phyloP scores from a whole-genome alignment of 2,329 filamentous ascomycete species.

The Ophiostoma quercus region DNA sequence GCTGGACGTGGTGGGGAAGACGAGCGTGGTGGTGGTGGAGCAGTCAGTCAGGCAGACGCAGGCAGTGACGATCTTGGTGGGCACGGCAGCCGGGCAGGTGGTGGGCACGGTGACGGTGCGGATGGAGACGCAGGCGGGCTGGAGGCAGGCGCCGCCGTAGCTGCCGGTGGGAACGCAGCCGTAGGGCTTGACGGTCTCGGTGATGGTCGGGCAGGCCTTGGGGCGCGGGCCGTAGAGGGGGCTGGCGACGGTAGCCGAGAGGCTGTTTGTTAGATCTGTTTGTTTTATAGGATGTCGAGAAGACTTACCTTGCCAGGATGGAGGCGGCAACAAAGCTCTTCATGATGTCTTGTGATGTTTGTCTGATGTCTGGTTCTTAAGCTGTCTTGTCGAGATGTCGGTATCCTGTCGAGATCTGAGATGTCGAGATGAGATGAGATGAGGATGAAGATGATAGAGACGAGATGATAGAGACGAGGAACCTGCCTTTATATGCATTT shows the following conservation, averaged over 20 bases:
- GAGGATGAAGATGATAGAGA: not conserved
- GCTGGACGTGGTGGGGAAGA: not conserved
- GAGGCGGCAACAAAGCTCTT: not conserved
- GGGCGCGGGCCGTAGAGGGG: not conserved
- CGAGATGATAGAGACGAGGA: not conserved
- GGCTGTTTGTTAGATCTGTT: conserved; percentile 10
- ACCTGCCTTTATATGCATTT: not conserved
- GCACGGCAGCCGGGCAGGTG: conserved; percentile 16
- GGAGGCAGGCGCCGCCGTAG: conserved; percentile 2
- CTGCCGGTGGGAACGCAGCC: conserved; percentile 15
- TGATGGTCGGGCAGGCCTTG: conserved; percentile 17
- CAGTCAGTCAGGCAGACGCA: conserved; percentile 25
- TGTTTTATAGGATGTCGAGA: not conserved
- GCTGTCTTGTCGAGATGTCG: too few species aligned
- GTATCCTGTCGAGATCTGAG: too few species aligned
- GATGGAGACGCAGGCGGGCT: conserved; percentile 13
- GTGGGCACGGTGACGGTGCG: conserved; percentile 19
- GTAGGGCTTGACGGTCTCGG: conserved; percentile 3
- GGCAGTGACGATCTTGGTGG: conserved; percentile 17
- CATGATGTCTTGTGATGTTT: not conserved
- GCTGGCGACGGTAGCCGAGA: conserved; percentile 9
- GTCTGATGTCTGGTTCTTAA: not conserved
- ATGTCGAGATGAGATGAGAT: not conserved
- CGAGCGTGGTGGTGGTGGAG: not conserved
- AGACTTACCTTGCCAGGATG: not conserved